phyloP scores from a whole-genome alignment of 192 early-diverging fungal genomes.

The Obelidium mucronatum region DNA sequence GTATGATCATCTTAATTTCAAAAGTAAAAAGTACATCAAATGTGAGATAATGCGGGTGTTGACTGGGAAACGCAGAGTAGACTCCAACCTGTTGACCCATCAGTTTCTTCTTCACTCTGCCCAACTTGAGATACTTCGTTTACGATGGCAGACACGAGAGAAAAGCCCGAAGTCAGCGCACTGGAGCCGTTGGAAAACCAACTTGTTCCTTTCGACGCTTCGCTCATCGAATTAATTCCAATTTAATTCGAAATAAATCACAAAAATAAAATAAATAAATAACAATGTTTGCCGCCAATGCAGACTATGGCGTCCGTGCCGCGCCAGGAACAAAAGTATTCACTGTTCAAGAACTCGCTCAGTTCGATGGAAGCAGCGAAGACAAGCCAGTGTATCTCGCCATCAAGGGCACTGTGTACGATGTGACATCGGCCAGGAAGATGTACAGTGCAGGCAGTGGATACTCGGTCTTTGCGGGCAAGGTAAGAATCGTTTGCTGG shows the following conservation, averaged over 20 bases:
- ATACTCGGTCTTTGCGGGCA: slow-evolving; percentile 82
- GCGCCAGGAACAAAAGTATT: slow-evolving; percentile 45
- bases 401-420: slow-evolving; percentile 80
- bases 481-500: slow-evolving; percentile 64
- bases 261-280: background rate
- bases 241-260: background rate
- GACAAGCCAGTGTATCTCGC: slow-evolving; percentile 78
- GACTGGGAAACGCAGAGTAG: no score
- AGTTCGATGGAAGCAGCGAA: slow-evolving; percentile 68
- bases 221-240: background rate
- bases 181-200: slow-evolving; percentile 16
- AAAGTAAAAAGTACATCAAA: no score
- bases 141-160: slow-evolving; percentile 8
- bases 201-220: no score
- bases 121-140: slow-evolving; percentile 10
- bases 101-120: no score
- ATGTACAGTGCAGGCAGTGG: slow-evolving; percentile 73
- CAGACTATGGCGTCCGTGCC: slow-evolving; percentile 8
- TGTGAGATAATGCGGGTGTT: no score
- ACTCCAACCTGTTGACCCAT: no score
- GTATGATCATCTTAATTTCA: background rate
- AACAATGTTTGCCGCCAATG: slow-evolving; percentile 18
- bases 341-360: slow-evolving; percentile 63
- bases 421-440: slow-evolving; percentile 69
- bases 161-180: slow-evolving; percentile 10